These are phyloP conservation scores for Mycena sp. DNA, from an alignment of 1,284 basidiomycete species.

Conservation along the genomic window DNA sequence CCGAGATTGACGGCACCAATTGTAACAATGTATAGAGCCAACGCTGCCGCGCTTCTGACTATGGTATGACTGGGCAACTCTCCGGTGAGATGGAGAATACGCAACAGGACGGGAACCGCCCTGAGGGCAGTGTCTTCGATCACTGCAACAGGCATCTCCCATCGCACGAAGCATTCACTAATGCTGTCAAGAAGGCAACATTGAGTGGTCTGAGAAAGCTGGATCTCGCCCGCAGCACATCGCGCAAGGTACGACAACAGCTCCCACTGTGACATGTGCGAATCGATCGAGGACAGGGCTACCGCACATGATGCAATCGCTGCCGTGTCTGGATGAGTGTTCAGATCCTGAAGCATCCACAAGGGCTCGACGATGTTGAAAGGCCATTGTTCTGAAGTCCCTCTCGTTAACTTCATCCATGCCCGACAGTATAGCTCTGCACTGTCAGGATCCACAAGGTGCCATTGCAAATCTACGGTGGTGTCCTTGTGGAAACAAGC, in stretches of 20 bases:
- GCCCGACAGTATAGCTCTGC: conserved; percentile 49
- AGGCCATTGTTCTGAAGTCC: conserved; percentile 46
- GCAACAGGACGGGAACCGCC: conserved; percentile 47
- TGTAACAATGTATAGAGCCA: conserved; percentile 46
- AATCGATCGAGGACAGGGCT: conserved; percentile 47
- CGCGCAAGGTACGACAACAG: conserved; percentile 43
- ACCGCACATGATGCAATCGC: conserved; percentile 48
- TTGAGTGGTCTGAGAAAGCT: conserved; percentile 43
- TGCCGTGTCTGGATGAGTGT: conserved; percentile 40
- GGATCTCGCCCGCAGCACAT: conserved; percentile 40
- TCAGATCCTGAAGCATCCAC: conserved; percentile 41
- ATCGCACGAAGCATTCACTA: conserved; percentile 45
- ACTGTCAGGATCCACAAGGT: conserved; percentile 42
- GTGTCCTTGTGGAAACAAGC: conserved; percentile 48
- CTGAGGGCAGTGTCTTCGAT: conserved; percentile 44
- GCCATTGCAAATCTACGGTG: conserved; percentile 47
- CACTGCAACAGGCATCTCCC: conserved; percentile 47
- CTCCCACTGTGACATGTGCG: conserved; percentile 45
- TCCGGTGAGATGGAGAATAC: conserved; percentile 42
- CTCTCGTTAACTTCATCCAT: conserved; percentile 49
- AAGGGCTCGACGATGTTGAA: conserved; percentile 45
- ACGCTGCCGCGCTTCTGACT: conserved; percentile 41
- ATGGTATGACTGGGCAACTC: conserved; percentile 39
- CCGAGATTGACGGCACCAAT: conserved; percentile 35
- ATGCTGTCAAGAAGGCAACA: conserved; percentile 50